Evolutionary conservation across 1,284 basidiomycete genomes (phyloP), one percentile per base, ranked within the genome.

Genomic region (Melampsora abietis-canadensis): DNA sequence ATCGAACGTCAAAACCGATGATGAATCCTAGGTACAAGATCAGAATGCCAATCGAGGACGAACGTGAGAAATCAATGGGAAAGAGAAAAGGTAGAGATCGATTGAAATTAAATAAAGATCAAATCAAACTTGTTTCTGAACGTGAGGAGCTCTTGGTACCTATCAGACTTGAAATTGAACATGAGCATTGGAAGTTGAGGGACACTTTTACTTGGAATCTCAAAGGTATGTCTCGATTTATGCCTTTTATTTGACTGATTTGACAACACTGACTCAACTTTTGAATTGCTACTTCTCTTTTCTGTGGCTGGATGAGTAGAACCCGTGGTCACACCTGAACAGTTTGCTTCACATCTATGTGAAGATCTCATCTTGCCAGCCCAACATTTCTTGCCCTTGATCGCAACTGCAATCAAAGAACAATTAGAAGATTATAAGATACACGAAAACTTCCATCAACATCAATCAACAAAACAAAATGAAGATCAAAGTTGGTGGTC

Each of bases 131-230:
- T 62, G 85, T 89, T 44, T 87, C 87, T 4, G 85, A 87, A 77
- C 83, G 85, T 44, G 85, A 87, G 8, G 93, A 94, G 80, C 85
- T 88, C 79, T 87, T 98, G 47, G 90, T 98, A 6, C 95, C 95
- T 2, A 91, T 98, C 67, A 88, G 95, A 24, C 85, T 99, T 66
- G 96, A 98, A 82, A 89, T 98, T 79, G 96, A 98, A 79, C 89
- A 95, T 70, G 86, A 87, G 66, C 90, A 92, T 80, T 90, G 91
- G 81, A 92, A 90, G 82, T 88, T 98, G 85, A 88, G 93, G 48
- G 95, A 99, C 81, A 94, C 95, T 0, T 97, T 98, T 82, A 88
- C 95, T 46, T 99, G 95, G 95, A 97, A 98, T 80, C 84, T 94
- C 68, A 89, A 91, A 78, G 92, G 92, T 93, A 76, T 68, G 87